Conservation (phyloP, 1,284 basidiomycete genomes). For the Flammula alnicola region DNA sequence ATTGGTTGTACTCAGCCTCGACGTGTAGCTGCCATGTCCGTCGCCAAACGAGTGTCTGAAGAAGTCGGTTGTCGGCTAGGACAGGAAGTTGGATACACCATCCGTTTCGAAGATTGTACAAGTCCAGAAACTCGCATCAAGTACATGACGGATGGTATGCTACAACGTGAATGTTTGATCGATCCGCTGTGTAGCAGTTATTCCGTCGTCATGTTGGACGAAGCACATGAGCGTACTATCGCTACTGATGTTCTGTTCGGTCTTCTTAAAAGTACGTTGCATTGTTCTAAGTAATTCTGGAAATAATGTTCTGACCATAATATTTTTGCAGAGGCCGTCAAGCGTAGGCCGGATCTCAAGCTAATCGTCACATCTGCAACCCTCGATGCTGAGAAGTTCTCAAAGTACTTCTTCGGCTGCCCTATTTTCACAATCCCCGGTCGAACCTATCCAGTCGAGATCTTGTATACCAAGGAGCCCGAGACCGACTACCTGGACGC, state of each 20-base stretch:
- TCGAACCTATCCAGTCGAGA: slow-evolving; percentile 97
- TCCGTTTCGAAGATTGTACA: slow-evolving; percentile 99
- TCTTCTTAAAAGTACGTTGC: slow-evolving; percentile 86
- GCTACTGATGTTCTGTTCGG: slow-evolving; percentile 98
- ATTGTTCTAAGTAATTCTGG: background rate
- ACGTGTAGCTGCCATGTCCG: slow-evolving; percentile 99
- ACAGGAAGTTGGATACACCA: slow-evolving; percentile 97
- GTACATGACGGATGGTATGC: slow-evolving; percentile 99
- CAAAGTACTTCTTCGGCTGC: slow-evolving; percentile 97
- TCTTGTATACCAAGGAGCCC: slow-evolving; percentile 97
- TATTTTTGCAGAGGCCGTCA: slow-evolving; percentile 82
- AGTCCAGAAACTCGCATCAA: slow-evolving; percentile 98
- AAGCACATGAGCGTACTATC: slow-evolving; percentile 99
- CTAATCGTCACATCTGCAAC: slow-evolving; percentile 99
- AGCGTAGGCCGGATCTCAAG: slow-evolving; percentile 93
- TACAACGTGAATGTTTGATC: slow-evolving; percentile 94
- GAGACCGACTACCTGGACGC: slow-evolving; percentile 99
- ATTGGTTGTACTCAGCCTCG: slow-evolving; percentile 98
- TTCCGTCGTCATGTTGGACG: slow-evolving; percentile 97
- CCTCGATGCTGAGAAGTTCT: slow-evolving; percentile 99
- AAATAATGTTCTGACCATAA: slow-evolving; percentile 29
- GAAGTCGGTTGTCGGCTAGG: slow-evolving; percentile 97
- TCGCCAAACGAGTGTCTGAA: slow-evolving; percentile 97
- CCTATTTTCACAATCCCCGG: slow-evolving; percentile 99
- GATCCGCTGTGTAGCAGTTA: slow-evolving; percentile 94